Percentiles rank a stretch among this genome's conserved stretches.
Conservation (phyloP, 2,329 filamentous ascomycete genomes). For the Pseudogymnoascus sp. region DNA sequence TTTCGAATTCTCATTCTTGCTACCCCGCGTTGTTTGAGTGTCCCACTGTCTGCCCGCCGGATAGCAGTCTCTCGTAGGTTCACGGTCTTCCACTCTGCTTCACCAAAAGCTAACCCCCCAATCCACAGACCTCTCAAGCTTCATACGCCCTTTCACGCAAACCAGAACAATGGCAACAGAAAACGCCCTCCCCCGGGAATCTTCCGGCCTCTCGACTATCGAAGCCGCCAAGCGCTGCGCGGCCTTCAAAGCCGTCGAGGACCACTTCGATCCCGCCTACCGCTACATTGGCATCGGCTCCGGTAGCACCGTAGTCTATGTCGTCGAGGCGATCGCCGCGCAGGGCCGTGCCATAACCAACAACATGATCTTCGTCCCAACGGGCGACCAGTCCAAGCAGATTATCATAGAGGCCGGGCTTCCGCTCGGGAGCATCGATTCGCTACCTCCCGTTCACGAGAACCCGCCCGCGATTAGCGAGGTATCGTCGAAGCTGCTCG, state of each 20-base stretch:
- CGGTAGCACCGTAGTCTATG: conserved; percentile 75
- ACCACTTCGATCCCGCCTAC: conserved; percentile 59
- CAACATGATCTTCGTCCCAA: conserved; percentile 73
- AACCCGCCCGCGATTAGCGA: conserved; percentile 20
- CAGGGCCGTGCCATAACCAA: conserved; percentile 47
- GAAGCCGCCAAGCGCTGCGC: conserved; percentile 70
- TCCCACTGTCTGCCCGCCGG: background rate
- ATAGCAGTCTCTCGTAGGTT: background rate
- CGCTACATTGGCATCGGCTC: conserved; percentile 72
- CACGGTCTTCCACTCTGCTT: background rate
- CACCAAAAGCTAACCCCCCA: background rate
- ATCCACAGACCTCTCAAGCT: background rate
- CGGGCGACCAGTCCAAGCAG: conserved; percentile 82
- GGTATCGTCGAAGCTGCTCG: conserved; percentile 63
- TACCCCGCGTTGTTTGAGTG: conserved; percentile 3
- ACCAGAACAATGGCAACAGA: background rate
- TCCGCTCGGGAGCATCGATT: conserved; percentile 49
- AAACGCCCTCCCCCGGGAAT: background rate
- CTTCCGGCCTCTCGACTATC: conserved; percentile 36
- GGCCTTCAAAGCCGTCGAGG: conserved; percentile 64
- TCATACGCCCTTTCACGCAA: background rate
- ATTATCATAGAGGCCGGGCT: conserved; percentile 77
- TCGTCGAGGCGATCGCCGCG: conserved; percentile 70
- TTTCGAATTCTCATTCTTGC: conserved; percentile 3
- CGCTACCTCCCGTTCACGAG: conserved; percentile 26